Evolutionary conservation across 345 rosid genomes (phyloP).

Genomic region (Rhizophora apiculata): DNA sequence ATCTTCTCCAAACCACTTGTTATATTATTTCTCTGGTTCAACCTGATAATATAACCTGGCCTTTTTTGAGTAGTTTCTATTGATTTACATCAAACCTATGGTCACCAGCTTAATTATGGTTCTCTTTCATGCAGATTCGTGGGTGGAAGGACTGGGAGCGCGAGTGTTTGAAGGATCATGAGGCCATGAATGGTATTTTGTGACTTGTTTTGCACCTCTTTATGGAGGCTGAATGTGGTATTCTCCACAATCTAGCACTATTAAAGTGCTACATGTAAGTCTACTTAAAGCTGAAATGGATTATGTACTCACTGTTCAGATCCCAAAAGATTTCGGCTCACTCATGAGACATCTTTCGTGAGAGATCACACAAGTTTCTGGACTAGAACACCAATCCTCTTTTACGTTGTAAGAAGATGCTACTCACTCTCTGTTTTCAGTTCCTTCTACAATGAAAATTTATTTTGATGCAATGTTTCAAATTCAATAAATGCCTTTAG

Average conservation of each 20-base stretch:
- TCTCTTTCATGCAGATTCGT: slow-evolving; percentile 54
- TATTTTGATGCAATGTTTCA: no score
- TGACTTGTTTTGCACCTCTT: neutral
- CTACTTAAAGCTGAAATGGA: slow-evolving; percentile 9
- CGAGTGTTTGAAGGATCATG: slow-evolving; percentile 34
- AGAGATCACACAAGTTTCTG: slow-evolving; percentile 58
- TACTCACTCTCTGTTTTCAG: neutral
- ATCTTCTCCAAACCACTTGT: no score
- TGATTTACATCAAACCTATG: no score
- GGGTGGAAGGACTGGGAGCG: slow-evolving; percentile 88
- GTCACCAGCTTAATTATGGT: no score
- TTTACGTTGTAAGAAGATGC: slow-evolving; percentile 54
- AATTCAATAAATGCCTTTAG: no score
- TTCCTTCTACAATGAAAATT: no score
- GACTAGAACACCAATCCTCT: slow-evolving; percentile 47
- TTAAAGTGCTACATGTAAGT: neutral
- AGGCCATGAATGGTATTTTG: slow-evolving; percentile 40
- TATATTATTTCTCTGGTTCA: no score
- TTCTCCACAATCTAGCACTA: neutral
- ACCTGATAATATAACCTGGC: no score
- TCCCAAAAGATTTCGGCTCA: slow-evolving; percentile 77
- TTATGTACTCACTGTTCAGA: slow-evolving; percentile 38
- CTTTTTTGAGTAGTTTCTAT: no score
- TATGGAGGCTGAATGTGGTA: neutral
- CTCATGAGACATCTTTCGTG: slow-evolving; percentile 92